Evolutionary conservation across 75 land plant species (phyloP).

Genomic region (Larix kaempferi): DNA sequence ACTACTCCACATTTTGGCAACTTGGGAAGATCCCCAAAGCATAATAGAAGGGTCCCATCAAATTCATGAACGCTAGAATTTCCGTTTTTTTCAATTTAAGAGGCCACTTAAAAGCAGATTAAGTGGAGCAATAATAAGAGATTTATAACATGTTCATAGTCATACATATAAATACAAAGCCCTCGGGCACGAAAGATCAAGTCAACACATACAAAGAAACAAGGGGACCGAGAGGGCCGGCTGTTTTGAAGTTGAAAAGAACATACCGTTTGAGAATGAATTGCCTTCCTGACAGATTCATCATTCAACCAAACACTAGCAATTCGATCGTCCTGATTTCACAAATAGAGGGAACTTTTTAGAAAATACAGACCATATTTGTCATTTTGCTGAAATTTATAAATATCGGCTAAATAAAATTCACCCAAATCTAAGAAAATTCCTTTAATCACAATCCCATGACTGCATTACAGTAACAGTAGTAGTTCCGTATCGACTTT

Average conservation of each 20-base stretch:
- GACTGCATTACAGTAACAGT: too few relatives aligned
- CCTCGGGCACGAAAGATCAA: too few relatives aligned
- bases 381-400: not conserved
- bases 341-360: not conserved
- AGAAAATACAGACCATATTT: not conserved
- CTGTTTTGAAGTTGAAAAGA: not conserved
- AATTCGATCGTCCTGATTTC: constrained; percentile 60
- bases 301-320: constrained; percentile 75
- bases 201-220: not conserved
- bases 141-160: too few relatives aligned
- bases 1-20: too few relatives aligned
- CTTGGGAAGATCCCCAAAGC: too few relatives aligned
- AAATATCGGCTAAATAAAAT: not conserved
- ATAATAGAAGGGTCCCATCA: too few relatives aligned
- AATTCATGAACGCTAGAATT: too few relatives aligned
- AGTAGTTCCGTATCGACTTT: not conserved
- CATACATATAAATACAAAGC: too few relatives aligned
- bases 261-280: constrained; percentile 70
- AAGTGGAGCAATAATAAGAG: too few relatives aligned
- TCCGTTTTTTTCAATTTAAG: too few relatives aligned
- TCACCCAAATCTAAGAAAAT: not conserved
- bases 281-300: constrained; percentile 69
- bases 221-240: not conserved
- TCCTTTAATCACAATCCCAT: not conserved
- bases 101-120: too few relatives aligned